A percentile compares a stretch with the other conserved stretches of the same genome.
These are phyloP conservation scores for Chrysoporthe puriensis DNA, from an alignment of 2,329 filamentous ascomycete genomes.

Conservation along the genomic window DNA sequence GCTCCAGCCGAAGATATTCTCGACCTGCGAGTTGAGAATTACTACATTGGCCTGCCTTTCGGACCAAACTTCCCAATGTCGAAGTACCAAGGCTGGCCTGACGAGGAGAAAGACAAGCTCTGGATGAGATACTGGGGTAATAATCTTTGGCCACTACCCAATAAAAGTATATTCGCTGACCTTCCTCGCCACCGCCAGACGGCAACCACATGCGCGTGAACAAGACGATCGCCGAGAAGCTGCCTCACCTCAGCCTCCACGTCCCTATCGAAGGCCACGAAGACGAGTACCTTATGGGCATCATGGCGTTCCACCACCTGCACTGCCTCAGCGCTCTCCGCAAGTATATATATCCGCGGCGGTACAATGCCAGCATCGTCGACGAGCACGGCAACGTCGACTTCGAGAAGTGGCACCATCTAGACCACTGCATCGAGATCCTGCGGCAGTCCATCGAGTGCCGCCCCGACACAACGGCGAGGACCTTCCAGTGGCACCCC, in stretches of 20 bases:
- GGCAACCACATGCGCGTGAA: constrained; percentile 9
- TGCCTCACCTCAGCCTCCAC: background rate
- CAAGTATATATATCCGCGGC: too few relatives aligned
- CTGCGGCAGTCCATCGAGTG: too few relatives aligned
- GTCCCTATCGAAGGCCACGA: background rate
- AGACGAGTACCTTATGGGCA: too few relatives aligned
- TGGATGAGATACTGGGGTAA: constrained; percentile 11
- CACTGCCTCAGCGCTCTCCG: too few relatives aligned
- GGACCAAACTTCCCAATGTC: background rate
- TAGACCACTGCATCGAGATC: too few relatives aligned
- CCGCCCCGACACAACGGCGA: too few relatives aligned
- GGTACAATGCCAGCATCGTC: too few relatives aligned
- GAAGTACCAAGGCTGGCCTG: constrained; percentile 13
- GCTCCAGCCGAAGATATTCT: constrained; percentile 8
- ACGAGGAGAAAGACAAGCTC: constrained; percentile 8
- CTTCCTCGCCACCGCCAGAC: background rate
- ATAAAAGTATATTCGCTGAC: background rate
- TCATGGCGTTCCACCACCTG: too few relatives aligned
- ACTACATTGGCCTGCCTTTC: constrained; percentile 4
- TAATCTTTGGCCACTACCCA: background rate
- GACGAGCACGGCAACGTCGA: too few relatives aligned
- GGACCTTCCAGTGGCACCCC: too few relatives aligned
- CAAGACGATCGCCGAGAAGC: background rate
- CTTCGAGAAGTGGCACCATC: too few relatives aligned
- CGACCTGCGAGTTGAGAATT: constrained; percentile 1